phyloP scores from a whole-genome alignment of 2,329 filamentous ascomycete genomes.

The Exophiala alcalophila region DNA sequence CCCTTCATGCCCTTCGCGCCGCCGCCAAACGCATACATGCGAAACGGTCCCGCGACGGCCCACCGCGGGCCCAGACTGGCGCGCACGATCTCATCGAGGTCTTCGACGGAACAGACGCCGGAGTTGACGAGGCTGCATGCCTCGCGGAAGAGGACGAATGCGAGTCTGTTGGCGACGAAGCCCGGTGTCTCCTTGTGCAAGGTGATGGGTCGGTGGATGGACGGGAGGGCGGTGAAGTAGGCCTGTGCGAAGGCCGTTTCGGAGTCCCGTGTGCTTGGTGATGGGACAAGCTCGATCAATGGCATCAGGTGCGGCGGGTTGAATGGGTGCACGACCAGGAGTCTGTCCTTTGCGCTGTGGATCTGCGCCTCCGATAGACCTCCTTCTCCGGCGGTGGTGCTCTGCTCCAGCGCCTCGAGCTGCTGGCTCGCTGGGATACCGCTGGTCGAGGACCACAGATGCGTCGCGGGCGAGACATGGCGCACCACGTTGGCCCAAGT shows the following conservation, averaged over 20 bases:
- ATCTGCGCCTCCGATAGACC: neutral
- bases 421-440: slow-evolving; percentile 57
- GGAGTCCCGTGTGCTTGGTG: slow-evolving; percentile 40
- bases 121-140: slow-evolving; percentile 54
- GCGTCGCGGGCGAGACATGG: slow-evolving; percentile 43
- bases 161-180: slow-evolving; percentile 58
- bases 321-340: slow-evolving; percentile 60
- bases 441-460: slow-evolving; percentile 58
- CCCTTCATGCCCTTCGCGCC: slow-evolving; percentile 52
- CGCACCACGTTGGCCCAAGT: slow-evolving; percentile 53
- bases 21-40: slow-evolving; percentile 59
- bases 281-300: slow-evolving; percentile 57
- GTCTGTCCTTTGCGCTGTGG: slow-evolving; percentile 29
- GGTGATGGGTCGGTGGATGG: slow-evolving; percentile 96
- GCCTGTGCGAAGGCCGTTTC: slow-evolving; percentile 47
- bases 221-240: slow-evolving; percentile 90
- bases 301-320: slow-evolving; percentile 63
- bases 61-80: slow-evolving; percentile 54
- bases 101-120: slow-evolving; percentile 52
- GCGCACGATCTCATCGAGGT: slow-evolving; percentile 54
- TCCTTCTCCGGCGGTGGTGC: slow-evolving; percentile 18
- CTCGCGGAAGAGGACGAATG: slow-evolving; percentile 56
- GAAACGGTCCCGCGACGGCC: slow-evolving; percentile 57
- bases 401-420: slow-evolving; percentile 41
- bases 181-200: slow-evolving; percentile 86